These are phyloP conservation scores for Stemphylium vesicarium DNA, from an alignment of 2,329 filamentous ascomycete genomes.

Conservation along the genomic window DNA sequence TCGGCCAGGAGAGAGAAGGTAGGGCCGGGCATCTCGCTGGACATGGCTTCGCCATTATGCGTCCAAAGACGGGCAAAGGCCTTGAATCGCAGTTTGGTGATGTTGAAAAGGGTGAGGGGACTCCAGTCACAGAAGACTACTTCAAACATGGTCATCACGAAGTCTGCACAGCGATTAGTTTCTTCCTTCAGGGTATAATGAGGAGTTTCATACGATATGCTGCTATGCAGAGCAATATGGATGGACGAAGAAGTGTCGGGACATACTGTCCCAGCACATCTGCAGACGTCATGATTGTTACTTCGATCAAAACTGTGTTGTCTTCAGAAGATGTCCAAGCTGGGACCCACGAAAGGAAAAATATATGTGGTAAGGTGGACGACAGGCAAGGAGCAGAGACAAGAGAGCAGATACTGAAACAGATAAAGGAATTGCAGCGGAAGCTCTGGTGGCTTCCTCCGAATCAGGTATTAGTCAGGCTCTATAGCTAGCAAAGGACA, in stretches of 20 bases:
- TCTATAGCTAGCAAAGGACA: not conserved
- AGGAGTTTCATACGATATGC: conserved; percentile 33
- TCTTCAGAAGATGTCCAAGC: too few relatives aligned
- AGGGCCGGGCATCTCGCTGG: conserved; percentile 44
- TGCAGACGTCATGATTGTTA: conserved; percentile 15
- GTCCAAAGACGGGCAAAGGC: conserved; percentile 47
- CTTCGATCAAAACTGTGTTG: too few relatives aligned
- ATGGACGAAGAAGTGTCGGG: conserved; percentile 38
- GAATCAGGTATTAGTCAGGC: not conserved
- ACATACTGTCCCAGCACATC: conserved; percentile 28
- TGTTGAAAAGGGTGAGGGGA: conserved; percentile 36
- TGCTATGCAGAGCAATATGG: conserved; percentile 31
- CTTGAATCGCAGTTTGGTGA: conserved; percentile 39
- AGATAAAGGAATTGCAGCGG: not conserved
- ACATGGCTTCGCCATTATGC: conserved; percentile 45
- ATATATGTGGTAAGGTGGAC: too few relatives aligned
- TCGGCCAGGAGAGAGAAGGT: conserved; percentile 33
- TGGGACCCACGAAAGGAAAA: too few relatives aligned
- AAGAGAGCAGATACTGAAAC: not conserved
- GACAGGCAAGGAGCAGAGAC: too few relatives aligned
- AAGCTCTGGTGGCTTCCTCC: not conserved
- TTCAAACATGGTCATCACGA: conserved; percentile 44
- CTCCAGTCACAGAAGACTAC: conserved; percentile 35
- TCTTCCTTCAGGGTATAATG: too few relatives aligned
- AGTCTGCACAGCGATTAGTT: conserved; percentile 30